These are phyloP conservation scores for Fomitopsis serialis DNA, from an alignment of 768 basidiomycete genomes.

Conservation along the genomic window DNA sequence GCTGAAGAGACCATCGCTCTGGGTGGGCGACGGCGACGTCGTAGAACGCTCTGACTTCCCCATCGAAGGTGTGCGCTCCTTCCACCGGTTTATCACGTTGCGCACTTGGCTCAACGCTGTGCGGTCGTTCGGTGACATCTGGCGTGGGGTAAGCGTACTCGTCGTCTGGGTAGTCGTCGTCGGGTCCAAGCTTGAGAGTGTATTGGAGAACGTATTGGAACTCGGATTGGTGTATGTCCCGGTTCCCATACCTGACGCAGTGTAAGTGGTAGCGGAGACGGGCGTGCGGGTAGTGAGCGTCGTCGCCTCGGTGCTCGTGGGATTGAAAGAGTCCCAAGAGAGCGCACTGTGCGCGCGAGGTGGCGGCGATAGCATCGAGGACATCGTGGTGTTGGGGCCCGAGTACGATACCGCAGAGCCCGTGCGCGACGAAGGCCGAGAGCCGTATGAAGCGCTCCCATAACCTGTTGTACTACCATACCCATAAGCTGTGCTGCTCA, in stretches of 20 bases:
- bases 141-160: slow-evolving; percentile 9
- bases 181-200: slow-evolving; percentile 33
- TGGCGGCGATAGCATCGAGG: slow-evolving; percentile 46
- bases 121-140: slow-evolving; percentile 39
- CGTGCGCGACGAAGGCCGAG: slow-evolving; percentile 43
- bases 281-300: slow-evolving; percentile 26
- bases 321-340: slow-evolving; percentile 16
- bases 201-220: slow-evolving; percentile 27
- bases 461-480: slow-evolving; percentile 30
- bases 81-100: slow-evolving; percentile 78
- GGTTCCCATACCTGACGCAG: slow-evolving; percentile 33
- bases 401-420: slow-evolving; percentile 20
- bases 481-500: slow-evolving; percentile 27
- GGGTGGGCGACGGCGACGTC: slow-evolving; percentile 15
- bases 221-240: slow-evolving; percentile 22
- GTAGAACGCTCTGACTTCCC: slow-evolving; percentile 19
- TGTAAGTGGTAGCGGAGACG: slow-evolving; percentile 23
- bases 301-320: slow-evolving; percentile 6
- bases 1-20: slow-evolving; percentile 45
- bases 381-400: slow-evolving; percentile 21
- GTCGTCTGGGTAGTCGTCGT: slow-evolving; percentile 29
- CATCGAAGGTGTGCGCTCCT: slow-evolving; percentile 58
- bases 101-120: slow-evolving; percentile 56
- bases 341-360: slow-evolving; percentile 29
- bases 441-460: slow-evolving; percentile 31